Percentiles rank a stretch among this genome's conserved stretches.
Evolutionary conservation across 2,329 filamentous ascomycete genomes (phyloP).

Genomic region (Plectosphaerella plurivora): DNA sequence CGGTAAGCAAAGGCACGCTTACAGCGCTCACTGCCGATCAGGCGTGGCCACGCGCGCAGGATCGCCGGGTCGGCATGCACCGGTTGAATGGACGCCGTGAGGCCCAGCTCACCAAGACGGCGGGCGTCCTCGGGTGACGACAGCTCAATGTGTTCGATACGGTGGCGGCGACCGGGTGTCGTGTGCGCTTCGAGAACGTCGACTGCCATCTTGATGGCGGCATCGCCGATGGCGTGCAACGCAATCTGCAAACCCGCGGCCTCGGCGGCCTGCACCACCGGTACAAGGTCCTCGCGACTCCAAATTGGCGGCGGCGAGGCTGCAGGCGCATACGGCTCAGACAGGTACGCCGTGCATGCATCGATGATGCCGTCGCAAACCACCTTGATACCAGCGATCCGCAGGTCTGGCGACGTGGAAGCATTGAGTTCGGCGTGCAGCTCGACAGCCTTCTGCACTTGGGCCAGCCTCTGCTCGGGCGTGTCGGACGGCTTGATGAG

Average conservation of each 20-base stretch:
- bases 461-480: constrained; percentile 24
- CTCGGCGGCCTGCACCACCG: constrained; percentile 50
- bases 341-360: constrained; percentile 58
- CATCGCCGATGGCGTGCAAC: constrained; percentile 62
- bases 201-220: constrained; percentile 52
- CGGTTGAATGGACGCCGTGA: constrained; percentile 55
- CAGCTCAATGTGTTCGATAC: constrained; percentile 63
- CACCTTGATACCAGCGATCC: constrained; percentile 58
- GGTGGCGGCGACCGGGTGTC: constrained; percentile 45
- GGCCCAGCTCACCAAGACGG: constrained; percentile 52
- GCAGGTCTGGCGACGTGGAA: constrained; percentile 26
- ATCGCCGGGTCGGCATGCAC: constrained; percentile 59
- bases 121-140: constrained; percentile 48
- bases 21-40: constrained; percentile 51
- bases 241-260: constrained; percentile 54
- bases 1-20: constrained; percentile 58
- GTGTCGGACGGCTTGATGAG: constrained; percentile 30
- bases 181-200: constrained; percentile 44
- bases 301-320: constrained; percentile 48
- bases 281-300: constrained; percentile 44
- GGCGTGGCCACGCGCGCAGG: constrained; percentile 53
- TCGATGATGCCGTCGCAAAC: constrained; percentile 64
- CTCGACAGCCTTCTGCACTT: constrained; percentile 33
- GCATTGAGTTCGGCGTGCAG: constrained; percentile 25
- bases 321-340: constrained; percentile 52